phyloP scores from a whole-genome alignment of 345 rosid genomes.

The Populus nigra region DNA sequence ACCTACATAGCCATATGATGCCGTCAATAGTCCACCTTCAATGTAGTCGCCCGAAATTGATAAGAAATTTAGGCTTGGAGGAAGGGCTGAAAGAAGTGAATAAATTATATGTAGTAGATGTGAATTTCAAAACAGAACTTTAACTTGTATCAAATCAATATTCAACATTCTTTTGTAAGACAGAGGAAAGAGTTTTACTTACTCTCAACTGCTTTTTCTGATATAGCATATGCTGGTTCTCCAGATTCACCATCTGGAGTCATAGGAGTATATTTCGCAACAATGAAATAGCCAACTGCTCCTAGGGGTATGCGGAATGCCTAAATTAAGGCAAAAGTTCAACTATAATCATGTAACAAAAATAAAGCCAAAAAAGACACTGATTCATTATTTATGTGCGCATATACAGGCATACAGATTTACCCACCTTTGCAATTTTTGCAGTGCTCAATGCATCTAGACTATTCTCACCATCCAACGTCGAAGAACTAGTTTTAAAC shows the following conservation, averaged over 20 bases:
- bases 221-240: conserved; percentile 69
- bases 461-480: conserved; percentile 49
- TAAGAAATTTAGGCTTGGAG: conserved; percentile 90
- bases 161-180: neutral
- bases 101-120: conserved; percentile 10
- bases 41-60: conserved; percentile 82
- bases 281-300: conserved; percentile 79
- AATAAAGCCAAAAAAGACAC: neutral
- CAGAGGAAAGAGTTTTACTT: conserved; percentile 33
- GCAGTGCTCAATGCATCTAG: conserved; percentile 85
- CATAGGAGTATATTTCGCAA: conserved; percentile 90
- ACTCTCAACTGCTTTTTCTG: conserved; percentile 78
- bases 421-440: conserved; percentile 78
- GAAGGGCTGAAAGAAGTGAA: conserved; percentile 65
- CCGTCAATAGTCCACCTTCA: conserved; percentile 83
- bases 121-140: neutral
- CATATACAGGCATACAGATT: neutral
- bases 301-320: conserved; percentile 93
- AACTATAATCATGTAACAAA: conserved; percentile 21
- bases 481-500: conserved; percentile 67
- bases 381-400: conserved; percentile 2
- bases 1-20: conserved; percentile 94
- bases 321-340: conserved; percentile 41
- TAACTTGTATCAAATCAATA: neutral
- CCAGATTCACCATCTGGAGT: conserved; percentile 81